Percentiles rank a stretch among this genome's conserved stretches.
Evolutionary conservation across 306 rosid genomes (phyloP).

Genomic region (Malus domestica): DNA sequence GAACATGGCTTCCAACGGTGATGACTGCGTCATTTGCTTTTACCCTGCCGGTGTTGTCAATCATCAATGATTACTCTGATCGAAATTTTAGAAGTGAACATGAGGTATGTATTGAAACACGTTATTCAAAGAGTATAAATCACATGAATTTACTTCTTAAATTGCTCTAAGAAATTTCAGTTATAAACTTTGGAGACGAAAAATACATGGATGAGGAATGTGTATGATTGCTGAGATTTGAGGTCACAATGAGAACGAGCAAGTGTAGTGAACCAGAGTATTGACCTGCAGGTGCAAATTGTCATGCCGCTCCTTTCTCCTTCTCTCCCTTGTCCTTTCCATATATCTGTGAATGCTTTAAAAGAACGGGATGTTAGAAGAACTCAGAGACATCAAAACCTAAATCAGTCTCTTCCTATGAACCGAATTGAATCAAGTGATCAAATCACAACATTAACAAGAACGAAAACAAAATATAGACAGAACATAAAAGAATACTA

Average conservation of each 20-base stretch:
- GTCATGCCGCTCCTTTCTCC: background rate
- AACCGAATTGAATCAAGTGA: too few species aligned
- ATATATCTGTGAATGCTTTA: background rate
- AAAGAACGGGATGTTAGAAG: background rate
- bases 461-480: too few species aligned
- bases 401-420: too few species aligned
- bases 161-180: background rate
- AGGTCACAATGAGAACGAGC: constrained; percentile 60
- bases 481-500: too few species aligned
- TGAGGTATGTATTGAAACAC: constrained; percentile 39
- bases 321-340: background rate
- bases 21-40: constrained; percentile 78
- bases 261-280: constrained; percentile 65
- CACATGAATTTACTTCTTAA: background rate
- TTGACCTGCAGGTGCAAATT: constrained; percentile 62
- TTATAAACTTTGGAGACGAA: background rate
- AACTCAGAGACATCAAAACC: too few species aligned
- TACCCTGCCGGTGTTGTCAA: constrained; percentile 56
- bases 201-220: constrained; percentile 2
- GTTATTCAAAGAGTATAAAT: background rate
- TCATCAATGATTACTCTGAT: constrained; percentile 52
- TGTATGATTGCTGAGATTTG: constrained; percentile 59
- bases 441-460: too few species aligned
- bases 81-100: constrained; percentile 42
- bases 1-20: constrained; percentile 83